Conservation (phyloP, 1,139 yeast species). For the Zygosaccharomyces sapae region DNA sequence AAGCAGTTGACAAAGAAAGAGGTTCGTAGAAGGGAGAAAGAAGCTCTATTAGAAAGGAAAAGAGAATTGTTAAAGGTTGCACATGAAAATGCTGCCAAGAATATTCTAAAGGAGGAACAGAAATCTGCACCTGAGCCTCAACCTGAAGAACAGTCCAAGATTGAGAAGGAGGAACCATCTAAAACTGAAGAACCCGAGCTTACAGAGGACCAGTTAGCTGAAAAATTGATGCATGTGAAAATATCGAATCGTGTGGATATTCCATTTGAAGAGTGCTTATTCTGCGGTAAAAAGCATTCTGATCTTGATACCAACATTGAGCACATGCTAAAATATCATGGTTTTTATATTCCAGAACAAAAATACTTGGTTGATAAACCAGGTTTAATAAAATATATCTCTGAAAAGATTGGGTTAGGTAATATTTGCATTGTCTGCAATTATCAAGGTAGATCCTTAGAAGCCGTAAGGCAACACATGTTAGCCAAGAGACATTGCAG, state of each 20-base stretch:
- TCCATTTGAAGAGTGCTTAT: slow-evolving; percentile 70
- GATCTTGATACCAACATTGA: slow-evolving; percentile 57
- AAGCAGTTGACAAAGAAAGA: slow-evolving; percentile 58
- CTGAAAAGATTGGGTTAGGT: slow-evolving; percentile 90
- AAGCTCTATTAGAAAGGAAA: slow-evolving; percentile 59
- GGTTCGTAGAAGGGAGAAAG: slow-evolving; percentile 59
- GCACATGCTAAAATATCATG: slow-evolving; percentile 76
- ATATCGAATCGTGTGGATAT: slow-evolving; percentile 61
- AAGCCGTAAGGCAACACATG: slow-evolving; percentile 94
- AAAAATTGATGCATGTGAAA: slow-evolving; percentile 52
- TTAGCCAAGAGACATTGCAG: slow-evolving; percentile 77
- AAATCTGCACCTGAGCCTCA: slow-evolving; percentile 6
- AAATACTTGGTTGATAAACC: slow-evolving; percentile 61
- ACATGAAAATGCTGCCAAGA: slow-evolving; percentile 47
- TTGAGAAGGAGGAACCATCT: slow-evolving; percentile 12
- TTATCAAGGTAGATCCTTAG: slow-evolving; percentile 80
- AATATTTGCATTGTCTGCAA: slow-evolving; percentile 81
- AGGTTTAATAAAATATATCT: slow-evolving; percentile 75
- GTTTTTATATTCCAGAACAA: slow-evolving; percentile 81
- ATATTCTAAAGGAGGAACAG: slow-evolving; percentile 11
- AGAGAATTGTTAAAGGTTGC: slow-evolving; percentile 58
- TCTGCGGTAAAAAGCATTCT: slow-evolving; percentile 51
- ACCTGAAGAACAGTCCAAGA: neutral
- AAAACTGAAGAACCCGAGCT: slow-evolving; percentile 20
- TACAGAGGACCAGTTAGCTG: slow-evolving; percentile 48